Evolutionary conservation across 1,284 basidiomycete species (phyloP), one percentile per base, ranked within the genome.

Genomic region (Pseudozyma hubeiensis): DNA sequence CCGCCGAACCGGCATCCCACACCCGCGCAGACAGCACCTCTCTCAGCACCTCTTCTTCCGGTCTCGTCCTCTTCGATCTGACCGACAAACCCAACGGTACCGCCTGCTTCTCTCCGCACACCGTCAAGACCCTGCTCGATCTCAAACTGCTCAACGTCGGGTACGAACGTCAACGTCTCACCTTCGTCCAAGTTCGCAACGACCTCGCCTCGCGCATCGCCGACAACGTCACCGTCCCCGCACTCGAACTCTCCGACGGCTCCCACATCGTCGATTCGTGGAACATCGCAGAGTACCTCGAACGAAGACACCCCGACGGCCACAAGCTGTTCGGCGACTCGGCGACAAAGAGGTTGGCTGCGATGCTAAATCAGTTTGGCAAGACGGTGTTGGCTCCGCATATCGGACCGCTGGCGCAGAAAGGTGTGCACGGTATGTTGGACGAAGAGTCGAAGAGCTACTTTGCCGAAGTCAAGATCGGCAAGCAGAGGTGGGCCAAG

Each of bases 201-300:
- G 72, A 80, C 2, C 67, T 80, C 7, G 72, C 69, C 9, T 17
- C 52, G 7, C 47, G 71, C 8, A 47, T 77, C 17, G 64, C 57
- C 8, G 74, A 75, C 46, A 74, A 77, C 33, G 77, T 79, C 33
- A 80, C 79, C 4, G 79, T 80, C 11, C 79, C 79, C 13, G 76
- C 67, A 0, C 50, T 80, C 41, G 75, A 79, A 47, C 51, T 79
- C 11, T 55, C 45, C 29, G 74, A 77, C 44, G 77, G 75, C 5
- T 61, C 67, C n/a, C 74, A 79, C 46, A 58, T 80, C n/a, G 63
- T 66, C 44, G 78, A 80, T 46, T 65, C 60, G 17, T 80, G 77
- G 77, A 55, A 53, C 53, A 80, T 80, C 44, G 78, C 77, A 19
- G 74, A 78, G 35, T 77, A 71, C 24, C 63, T 74, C 29, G 66